Evolutionary conservation across 257 asterid species (phyloP), one percentile per base, ranked within the genome.

Genomic region (Hygrophila difformis): DNA sequence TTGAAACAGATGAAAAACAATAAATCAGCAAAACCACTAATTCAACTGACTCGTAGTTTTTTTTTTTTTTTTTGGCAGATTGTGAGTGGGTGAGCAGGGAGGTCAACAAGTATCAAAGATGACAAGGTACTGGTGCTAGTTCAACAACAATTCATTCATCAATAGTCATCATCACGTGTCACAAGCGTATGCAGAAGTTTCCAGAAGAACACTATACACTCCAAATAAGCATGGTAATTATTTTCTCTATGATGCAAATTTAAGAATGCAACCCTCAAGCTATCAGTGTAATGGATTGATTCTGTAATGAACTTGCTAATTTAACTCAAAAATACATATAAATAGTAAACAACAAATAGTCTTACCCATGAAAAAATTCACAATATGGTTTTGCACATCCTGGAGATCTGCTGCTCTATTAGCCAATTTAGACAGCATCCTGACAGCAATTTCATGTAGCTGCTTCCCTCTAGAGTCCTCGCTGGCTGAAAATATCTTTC

Each of bases 401-500:
- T 59, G 81, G 55, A 82, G 76, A 65, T 68, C 82, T 43, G 75
- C 69, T 72, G 75, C 69, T 72, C 71, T 71, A 26, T 72, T 66
- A 40, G 70, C 74, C 70, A 89, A 64, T 65, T 60, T 77, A 20
- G 79, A 63, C 60, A 72, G 75, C 91, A 81, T 65, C 64, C 75
- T 65, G 48, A 62, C 64, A 10, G 92, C 82, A 35, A 68, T 51
- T 34, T 68, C 94, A 63, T 73, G 79, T 52, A 89, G 77, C 35
- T 51, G 77, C 59, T 77, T 79, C 44, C 98, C 98, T 65, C 96
- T 79, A 33, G 58, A 60, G 66, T 89, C 98, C 56, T 85, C 81
- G 29, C 96, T 79, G 45, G 76, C 71, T 62, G 34, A 39, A 60
- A 89, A 89, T 64, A 89, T 66, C 55, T 72, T 78, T 51, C 81